Evolutionary conservation across 768 basidiomycete species (phyloP), one percentile per base, ranked within the genome.

Genomic region (Rubroboletus satanas): DNA sequence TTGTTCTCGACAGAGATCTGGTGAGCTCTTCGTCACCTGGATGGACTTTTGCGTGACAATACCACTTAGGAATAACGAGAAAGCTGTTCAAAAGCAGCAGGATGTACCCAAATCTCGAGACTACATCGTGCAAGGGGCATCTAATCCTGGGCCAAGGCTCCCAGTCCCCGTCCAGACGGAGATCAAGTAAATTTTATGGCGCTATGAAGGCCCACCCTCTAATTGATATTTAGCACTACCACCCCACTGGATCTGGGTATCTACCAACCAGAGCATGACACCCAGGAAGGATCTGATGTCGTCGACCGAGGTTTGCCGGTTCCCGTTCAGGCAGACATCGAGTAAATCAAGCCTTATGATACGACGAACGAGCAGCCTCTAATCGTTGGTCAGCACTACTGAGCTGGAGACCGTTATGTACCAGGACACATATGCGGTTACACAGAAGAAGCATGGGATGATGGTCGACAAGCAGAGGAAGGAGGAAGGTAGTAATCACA

Each of bases 1-100:
- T 51, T 51, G 31, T 38, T 56, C 9, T 28, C 47, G 3, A 23
- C 47, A 7, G 56, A 58, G 12, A 38, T 50, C 18, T 57, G 55
- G 55, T 43, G 23, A 7, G 54, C 9, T 38, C 36, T 44, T 33
- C 29, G 12, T 11, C 23, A 10, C 3, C 14, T 4, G 3, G 4
- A 36, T 33, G n/a, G 23, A 8, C 10, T 14, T 14, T 7, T 17
- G 12, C 28, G 3, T 26, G 14, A 49, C 39, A 3, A 33, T 36
- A 21, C n/a, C 7, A 23, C 15, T 39, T 47, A 58, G 56, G 55
- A 44, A 57, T 14, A 36, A 43, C 26, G 45, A 57, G 7, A 35
- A 8, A 6, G 12, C 8, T 28, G 9, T 15, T 17, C 36, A 21
- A 7, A 31, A 18, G 10, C 53, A 21, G 48, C 33, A 23, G 3